Evolutionary conservation across 768 basidiomycete genomes (phyloP).

Genomic region (Pleurotus salmoneostramineus): DNA sequence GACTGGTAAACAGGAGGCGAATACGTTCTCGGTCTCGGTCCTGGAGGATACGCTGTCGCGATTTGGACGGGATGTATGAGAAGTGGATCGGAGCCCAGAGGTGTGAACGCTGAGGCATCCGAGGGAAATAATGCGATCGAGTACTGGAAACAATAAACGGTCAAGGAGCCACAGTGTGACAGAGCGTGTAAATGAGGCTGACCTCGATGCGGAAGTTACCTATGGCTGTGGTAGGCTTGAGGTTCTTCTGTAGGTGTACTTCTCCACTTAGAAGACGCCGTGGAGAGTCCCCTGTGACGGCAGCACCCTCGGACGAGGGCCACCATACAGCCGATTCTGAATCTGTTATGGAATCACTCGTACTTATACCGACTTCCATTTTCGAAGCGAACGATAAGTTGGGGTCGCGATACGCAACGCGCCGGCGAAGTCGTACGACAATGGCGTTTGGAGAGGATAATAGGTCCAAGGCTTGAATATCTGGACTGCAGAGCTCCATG

Average conservation of each 20-base stretch:
- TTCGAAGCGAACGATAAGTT: constrained; percentile 1
- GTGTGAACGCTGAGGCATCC: constrained; percentile 24
- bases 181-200: background rate
- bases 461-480: constrained; percentile 30
- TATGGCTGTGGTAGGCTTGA: constrained; percentile 33
- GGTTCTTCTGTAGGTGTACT: constrained; percentile 27
- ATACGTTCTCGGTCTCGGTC: constrained; percentile 24
- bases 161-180: background rate
- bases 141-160: constrained; percentile 23
- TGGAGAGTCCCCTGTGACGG: constrained; percentile 7
- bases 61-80: constrained; percentile 28
- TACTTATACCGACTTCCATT: constrained; percentile 7
- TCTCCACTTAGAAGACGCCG: constrained; percentile 29
- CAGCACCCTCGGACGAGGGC: constrained; percentile 16
- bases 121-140: constrained; percentile 34
- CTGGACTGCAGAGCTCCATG: constrained; percentile 25
- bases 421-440: constrained; percentile 26
- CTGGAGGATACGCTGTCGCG: constrained; percentile 23
- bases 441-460: constrained; percentile 28
- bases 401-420: constrained; percentile 16
- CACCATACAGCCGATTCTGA: constrained; percentile 30
- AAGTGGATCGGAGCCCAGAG: constrained; percentile 19
- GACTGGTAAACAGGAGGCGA: constrained; percentile 23
- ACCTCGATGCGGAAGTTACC: constrained; percentile 36
- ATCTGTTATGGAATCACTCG: constrained; percentile 23